phyloP scores from a whole-genome alignment of 2,329 filamentous ascomycete genomes.

The Trichoderma pleuroti region DNA sequence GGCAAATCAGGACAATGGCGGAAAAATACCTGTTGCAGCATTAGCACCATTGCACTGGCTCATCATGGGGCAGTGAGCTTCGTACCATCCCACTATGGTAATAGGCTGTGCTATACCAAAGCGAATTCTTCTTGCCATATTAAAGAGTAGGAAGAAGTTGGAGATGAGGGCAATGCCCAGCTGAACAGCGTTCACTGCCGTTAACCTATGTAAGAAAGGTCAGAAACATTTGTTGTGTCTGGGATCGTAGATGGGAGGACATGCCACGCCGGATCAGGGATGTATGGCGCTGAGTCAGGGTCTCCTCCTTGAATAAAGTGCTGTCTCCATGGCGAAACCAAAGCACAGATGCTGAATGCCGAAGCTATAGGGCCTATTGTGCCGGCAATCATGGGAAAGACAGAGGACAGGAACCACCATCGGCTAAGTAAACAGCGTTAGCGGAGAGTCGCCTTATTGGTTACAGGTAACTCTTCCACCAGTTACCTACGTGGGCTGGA shows the following conservation, averaged over 20 bases:
- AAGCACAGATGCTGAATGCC: slow-evolving; percentile 78
- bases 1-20: slow-evolving; percentile 61
- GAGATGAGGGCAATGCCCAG: slow-evolving; percentile 71
- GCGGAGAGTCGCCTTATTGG: not conserved
- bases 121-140: slow-evolving; percentile 76
- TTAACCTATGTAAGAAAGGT: slow-evolving; percentile 49
- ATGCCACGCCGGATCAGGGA: slow-evolving; percentile 6
- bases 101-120: slow-evolving; percentile 80
- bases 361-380: slow-evolving; percentile 84
- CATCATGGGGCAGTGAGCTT: not conserved
- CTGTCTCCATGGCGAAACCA: slow-evolving; percentile 62
- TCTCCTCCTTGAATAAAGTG: not conserved
- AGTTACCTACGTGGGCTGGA: not conserved
- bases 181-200: slow-evolving; percentile 72
- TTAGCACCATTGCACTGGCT: not conserved
- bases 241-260: not conserved
- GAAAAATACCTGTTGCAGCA: slow-evolving; percentile 43
- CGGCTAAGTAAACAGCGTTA: not conserved
- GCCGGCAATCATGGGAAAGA: slow-evolving; percentile 75
- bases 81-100: slow-evolving; percentile 76
- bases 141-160: slow-evolving; percentile 78
- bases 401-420: slow-evolving; percentile 63
- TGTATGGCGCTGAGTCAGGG: not conserved
- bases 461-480: no score
- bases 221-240: not conserved